Conservation (phyloP, 805 yeast genomes). For the Nakazawaea sp. region DNA sequence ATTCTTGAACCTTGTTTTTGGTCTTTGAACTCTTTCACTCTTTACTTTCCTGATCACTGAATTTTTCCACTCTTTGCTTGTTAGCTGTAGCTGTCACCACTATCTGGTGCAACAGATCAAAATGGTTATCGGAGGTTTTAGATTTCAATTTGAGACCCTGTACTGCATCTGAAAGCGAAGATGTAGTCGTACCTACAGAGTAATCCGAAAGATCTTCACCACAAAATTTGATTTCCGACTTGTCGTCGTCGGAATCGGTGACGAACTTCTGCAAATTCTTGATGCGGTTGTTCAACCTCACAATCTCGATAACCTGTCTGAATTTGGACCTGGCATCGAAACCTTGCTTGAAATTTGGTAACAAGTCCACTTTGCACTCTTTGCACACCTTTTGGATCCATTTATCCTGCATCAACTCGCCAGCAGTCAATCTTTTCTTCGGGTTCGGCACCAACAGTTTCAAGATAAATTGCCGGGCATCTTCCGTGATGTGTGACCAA, state of each 20-base stretch:
- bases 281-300: slow-evolving; percentile 74
- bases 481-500: slow-evolving; percentile 76
- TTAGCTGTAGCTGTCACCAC: slow-evolving; percentile 6
- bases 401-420: slow-evolving; percentile 56
- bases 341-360: slow-evolving; percentile 74
- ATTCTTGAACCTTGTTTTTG: too few species aligned
- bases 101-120: slow-evolving; percentile 8
- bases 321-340: slow-evolving; percentile 81
- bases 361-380: slow-evolving; percentile 46
- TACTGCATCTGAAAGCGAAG: background rate
- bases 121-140: background rate
- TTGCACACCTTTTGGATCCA: slow-evolving; percentile 58
- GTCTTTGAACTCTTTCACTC: too few species aligned
- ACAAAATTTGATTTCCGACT: slow-evolving; percentile 14
- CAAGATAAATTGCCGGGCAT: slow-evolving; percentile 74
- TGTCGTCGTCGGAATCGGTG: slow-evolving; percentile 49
- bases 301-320: slow-evolving; percentile 79
- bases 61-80: slow-evolving; percentile 7
- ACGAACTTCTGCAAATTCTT: slow-evolving; percentile 59
- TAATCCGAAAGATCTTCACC: background rate
- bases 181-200: background rate
- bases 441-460: slow-evolving; percentile 67
- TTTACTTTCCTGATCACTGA: too few species aligned
- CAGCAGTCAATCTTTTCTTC: slow-evolving; percentile 59
- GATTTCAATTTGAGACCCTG: background rate